phyloP scores from a whole-genome alignment of 805 yeast genomes.

The Yamadazyma phyllophila region DNA sequence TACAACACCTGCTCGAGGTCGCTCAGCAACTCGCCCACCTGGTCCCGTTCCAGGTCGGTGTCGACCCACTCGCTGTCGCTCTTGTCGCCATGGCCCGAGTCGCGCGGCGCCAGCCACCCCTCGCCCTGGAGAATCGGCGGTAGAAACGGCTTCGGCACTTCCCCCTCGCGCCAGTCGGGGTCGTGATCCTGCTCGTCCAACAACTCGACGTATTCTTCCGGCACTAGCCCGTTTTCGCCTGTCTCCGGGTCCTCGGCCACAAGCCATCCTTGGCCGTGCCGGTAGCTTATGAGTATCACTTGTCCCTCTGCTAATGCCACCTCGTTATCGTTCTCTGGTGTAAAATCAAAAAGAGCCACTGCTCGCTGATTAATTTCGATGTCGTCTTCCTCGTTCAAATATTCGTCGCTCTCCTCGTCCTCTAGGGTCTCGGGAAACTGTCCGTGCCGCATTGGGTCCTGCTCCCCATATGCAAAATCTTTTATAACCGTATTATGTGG shows the following conservation, averaged over 20 bases:
- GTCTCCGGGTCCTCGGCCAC: conserved; percentile 80
- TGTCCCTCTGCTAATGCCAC: conserved; percentile 78
- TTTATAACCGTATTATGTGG: conserved; percentile 47
- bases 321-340: conserved; percentile 94
- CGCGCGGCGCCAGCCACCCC: neutral
- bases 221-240: conserved; percentile 88
- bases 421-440: conserved; percentile 12
- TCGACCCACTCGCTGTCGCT: conserved; percentile 21
- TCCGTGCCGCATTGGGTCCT: conserved; percentile 73
- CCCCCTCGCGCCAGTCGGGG: conserved; percentile 9
- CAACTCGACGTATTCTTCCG: conserved; percentile 85
- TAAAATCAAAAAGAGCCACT: conserved; percentile 83
- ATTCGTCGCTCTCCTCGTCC: conserved; percentile 9
- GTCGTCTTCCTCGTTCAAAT: conserved; percentile 10
- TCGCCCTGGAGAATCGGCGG: conserved; percentile 4
- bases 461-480: conserved; percentile 77
- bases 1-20: neutral
- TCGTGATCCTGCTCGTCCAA: conserved; percentile 13
- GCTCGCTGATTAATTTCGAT: conserved; percentile 55
- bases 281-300: conserved; percentile 75
- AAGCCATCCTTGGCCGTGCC: conserved; percentile 98
- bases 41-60: conserved; percentile 18
- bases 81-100: neutral
- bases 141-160: conserved; percentile 47
- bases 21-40: conserved; percentile 3